Evolutionary conservation across 2,329 filamentous ascomycete genomes (phyloP).

Genomic region (Furcasterigmium furcatum): DNA sequence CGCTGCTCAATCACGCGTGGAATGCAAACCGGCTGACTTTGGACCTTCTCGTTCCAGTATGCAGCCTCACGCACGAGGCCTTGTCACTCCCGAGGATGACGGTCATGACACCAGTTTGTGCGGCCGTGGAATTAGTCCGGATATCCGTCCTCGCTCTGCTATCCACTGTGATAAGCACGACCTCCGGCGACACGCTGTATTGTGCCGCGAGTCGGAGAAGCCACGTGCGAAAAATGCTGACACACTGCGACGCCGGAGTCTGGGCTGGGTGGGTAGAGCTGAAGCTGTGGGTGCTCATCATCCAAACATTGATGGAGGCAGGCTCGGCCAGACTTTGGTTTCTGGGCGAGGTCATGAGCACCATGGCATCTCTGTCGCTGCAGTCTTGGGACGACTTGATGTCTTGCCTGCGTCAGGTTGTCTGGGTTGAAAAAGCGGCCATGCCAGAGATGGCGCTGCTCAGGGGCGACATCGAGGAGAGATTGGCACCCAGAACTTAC

Average conservation of each 20-base stretch:
- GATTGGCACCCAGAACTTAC: background rate
- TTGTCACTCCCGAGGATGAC: constrained; percentile 6
- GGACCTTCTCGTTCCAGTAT: constrained; percentile 11
- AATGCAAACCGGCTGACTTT: background rate
- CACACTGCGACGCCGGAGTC: background rate
- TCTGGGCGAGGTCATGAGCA: constrained; percentile 4
- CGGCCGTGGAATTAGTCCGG: constrained; percentile 12
- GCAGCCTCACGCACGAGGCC: constrained; percentile 7
- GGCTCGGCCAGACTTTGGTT: constrained; percentile 7
- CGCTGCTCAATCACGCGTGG: constrained; percentile 8
- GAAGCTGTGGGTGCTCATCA: constrained; percentile 11
- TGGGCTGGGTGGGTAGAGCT: constrained; percentile 9
- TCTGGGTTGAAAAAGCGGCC: constrained; percentile 11
- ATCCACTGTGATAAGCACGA: constrained; percentile 8
- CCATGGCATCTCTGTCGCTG: constrained; percentile 1
- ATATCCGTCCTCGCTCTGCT: constrained; percentile 7
- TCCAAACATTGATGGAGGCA: constrained; percentile 7
- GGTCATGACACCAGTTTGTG: background rate
- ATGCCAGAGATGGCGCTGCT: constrained; percentile 10
- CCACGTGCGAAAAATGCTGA: background rate
- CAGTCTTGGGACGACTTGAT: constrained; percentile 8
- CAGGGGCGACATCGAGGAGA: background rate
- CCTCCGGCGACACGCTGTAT: constrained; percentile 10
- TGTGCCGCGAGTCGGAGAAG: constrained; percentile 1
- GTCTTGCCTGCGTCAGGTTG: constrained; percentile 2